Evolutionary conservation across 805 yeast genomes (phyloP), one percentile per base, ranked within the genome.

Genomic region (Candida silvicultrix): DNA sequence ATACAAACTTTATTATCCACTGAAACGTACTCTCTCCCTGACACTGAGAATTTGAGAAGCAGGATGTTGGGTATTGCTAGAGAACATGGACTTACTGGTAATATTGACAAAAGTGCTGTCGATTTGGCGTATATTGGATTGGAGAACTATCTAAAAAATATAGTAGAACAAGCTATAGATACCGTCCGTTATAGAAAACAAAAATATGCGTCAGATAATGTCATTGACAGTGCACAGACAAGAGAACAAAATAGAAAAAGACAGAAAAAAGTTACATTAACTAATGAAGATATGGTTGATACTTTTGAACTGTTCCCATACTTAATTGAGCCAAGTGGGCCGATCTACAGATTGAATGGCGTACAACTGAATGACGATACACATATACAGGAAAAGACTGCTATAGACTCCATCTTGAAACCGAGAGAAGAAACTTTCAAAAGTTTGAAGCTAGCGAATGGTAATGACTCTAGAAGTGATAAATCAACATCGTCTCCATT

Each of bases 1-100:
- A 77, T 88, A 45, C 89, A 86, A 54, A 78, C 94, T 2, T 92
- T 94, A 5, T 70, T 90, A 32, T 77, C 92, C 2, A 70, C 86
- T 1, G 96, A 92, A 53, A 71, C 78, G 34, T 87, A 73, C 60
- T 90, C 90, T 51, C 63, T 94, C 5, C 97, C 97, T 0, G 98
- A 92, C 53, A 71, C 74, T 37, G 89, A 82, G 40, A 75, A 74
- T 35, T 64, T 94, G 40, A 77, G 79, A 44, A 68, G 81, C 12
- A 73, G 89, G 44, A 81, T 94, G 73, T 66, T 82, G 19, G 94
- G 96, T 58, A 81, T 85, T 10, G 84, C 94, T 52, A 74, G 97
- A 56, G 98, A 94, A 58, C 81, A 89, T 60, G 99, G 99, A 0
- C 68, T 94, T 9, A 74, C 89, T 0, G 96, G 96, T 1, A 79